These are phyloP conservation scores for Colletotrichum lentis DNA, from an alignment of 2,329 filamentous ascomycete species.

Conservation along the genomic window DNA sequence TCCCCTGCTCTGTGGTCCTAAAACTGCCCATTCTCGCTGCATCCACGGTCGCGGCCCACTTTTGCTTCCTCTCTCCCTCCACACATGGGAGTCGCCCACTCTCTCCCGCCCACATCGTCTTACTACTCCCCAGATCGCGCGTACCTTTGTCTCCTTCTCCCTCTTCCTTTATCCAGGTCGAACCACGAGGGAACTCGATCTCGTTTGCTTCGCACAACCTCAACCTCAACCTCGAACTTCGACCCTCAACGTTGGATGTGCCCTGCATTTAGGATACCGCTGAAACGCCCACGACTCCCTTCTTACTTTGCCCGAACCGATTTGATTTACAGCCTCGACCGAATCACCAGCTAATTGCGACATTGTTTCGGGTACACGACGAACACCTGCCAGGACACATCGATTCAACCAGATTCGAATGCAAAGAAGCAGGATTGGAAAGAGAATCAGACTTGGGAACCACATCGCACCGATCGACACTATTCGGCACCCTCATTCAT, in stretches of 20 bases:
- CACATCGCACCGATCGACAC: not conserved
- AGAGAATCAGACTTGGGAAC: slow-evolving; percentile 20
- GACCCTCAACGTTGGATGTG: not conserved
- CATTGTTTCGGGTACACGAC: slow-evolving; percentile 30
- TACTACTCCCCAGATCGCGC: slow-evolving; percentile 35
- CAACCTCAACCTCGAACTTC: not conserved
- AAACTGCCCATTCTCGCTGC: slow-evolving; percentile 27
- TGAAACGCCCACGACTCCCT: not conserved
- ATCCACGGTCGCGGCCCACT: slow-evolving; percentile 27
- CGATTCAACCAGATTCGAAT: slow-evolving; percentile 4
- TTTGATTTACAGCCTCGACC: slow-evolving; percentile 6
- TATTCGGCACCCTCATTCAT: slow-evolving; percentile 26
- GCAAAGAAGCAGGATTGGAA: slow-evolving; percentile 6
- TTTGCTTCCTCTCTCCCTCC: slow-evolving; percentile 28
- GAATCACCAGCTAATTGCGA: slow-evolving; percentile 21
- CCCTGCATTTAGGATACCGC: not conserved
- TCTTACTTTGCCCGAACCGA: slow-evolving; percentile 5
- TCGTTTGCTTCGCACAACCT: slow-evolving; percentile 16
- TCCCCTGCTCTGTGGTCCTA: slow-evolving; percentile 25
- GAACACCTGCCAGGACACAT: slow-evolving; percentile 9
- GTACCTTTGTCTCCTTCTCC: slow-evolving; percentile 30
- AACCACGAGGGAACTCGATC: slow-evolving; percentile 26
- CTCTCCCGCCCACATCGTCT: slow-evolving; percentile 33
- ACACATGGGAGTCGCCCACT: slow-evolving; percentile 19
- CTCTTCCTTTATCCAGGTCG: slow-evolving; percentile 23